phyloP scores from a whole-genome alignment of 495 filamentous ascomycete species.

The Rusavskia elegans region DNA sequence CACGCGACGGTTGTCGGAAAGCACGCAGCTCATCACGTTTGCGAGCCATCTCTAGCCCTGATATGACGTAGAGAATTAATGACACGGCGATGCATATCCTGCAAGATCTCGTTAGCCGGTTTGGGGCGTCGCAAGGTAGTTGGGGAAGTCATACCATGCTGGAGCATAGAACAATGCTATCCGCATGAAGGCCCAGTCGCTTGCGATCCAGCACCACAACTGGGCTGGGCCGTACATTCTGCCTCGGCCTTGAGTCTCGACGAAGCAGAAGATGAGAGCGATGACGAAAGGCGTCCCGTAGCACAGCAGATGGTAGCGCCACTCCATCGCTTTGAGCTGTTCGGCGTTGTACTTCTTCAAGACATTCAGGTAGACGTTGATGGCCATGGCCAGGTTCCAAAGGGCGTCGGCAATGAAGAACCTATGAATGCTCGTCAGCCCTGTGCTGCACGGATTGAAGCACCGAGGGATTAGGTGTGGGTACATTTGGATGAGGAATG shows the following conservation, averaged over 20 bases:
- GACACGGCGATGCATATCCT: constrained; percentile 50
- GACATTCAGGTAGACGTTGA: constrained; percentile 77
- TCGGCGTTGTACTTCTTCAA: constrained; percentile 57
- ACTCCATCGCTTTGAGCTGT: constrained; percentile 55
- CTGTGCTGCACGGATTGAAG: background rate
- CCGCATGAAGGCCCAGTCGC: constrained; percentile 52
- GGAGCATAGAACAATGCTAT: constrained; percentile 71
- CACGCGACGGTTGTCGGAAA: constrained; percentile 7
- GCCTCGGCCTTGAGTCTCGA: constrained; percentile 30
- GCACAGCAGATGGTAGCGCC: constrained; percentile 51
- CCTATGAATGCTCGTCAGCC: constrained; percentile 25
- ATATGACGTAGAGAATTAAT: constrained; percentile 55
- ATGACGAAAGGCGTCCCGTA: constrained; percentile 64
- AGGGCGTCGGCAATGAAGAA: constrained; percentile 65
- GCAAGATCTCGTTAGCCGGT: background rate
- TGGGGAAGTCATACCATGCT: constrained; percentile 42
- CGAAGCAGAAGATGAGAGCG: constrained; percentile 50
- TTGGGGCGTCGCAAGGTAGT: background rate
- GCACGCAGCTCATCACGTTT: constrained; percentile 29
- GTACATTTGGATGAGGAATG: constrained; percentile 63
- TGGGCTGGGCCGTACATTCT: constrained; percentile 65
- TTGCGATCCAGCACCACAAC: constrained; percentile 73
- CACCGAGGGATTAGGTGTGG: background rate
- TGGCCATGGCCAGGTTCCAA: constrained; percentile 73
- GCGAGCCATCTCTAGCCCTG: constrained; percentile 54